Evolutionary conservation across 108 stramenopile genomes (phyloP).

Genomic region (Mediolabrus comicus): DNA sequence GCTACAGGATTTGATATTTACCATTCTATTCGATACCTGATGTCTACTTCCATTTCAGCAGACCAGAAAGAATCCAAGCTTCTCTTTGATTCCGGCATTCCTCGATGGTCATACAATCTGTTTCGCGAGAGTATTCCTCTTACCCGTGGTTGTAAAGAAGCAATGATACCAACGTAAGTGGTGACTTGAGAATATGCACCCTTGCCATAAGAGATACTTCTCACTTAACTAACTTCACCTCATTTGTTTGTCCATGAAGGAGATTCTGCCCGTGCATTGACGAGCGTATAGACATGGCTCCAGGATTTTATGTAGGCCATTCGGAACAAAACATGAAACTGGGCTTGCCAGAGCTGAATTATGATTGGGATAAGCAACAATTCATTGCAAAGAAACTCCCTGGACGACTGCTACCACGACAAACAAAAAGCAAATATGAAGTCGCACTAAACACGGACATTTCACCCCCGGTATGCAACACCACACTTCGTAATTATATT

Average conservation of each 20-base stretch:
- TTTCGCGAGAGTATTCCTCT: conserved; percentile 20
- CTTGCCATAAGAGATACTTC: background rate
- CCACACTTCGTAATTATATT: conserved; percentile 1
- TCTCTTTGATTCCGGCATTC: conserved; percentile 24
- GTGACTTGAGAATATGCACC: background rate
- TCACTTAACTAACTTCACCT: background rate
- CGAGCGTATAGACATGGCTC: conserved; percentile 13
- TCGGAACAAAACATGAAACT: background rate
- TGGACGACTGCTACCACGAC: background rate
- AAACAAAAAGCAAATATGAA: conserved; percentile 8
- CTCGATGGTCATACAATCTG: conserved; percentile 50
- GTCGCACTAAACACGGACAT: background rate
- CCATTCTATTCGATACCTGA: conserved; percentile 34
- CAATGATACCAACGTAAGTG: conserved; percentile 21
- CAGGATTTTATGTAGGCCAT: conserved; percentile 12
- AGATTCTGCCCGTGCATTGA: conserved; percentile 14
- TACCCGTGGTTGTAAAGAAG: conserved; percentile 32
- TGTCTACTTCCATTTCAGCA: conserved; percentile 5
- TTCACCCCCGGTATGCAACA: background rate
- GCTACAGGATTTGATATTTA: conserved; percentile 53
- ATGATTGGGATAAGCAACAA: conserved; percentile 5
- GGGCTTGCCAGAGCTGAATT: background rate
- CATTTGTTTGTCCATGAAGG: background rate
- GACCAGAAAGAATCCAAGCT: background rate
- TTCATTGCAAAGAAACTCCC: background rate